These are phyloP conservation scores for Asterophora parasitica DNA, from an alignment of 768 basidiomycete species.

Conservation along the genomic window DNA sequence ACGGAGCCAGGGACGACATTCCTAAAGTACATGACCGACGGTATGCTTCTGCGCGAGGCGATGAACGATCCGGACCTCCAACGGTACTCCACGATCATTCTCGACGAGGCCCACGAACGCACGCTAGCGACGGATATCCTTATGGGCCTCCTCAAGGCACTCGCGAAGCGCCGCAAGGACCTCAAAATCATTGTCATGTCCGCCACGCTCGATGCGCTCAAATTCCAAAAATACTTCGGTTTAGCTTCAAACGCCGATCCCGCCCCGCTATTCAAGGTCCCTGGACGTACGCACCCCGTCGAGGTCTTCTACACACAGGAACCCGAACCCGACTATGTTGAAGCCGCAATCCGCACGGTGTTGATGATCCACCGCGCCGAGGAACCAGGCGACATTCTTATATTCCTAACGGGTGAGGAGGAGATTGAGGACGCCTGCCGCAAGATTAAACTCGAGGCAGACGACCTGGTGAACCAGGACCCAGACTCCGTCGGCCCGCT, in stretches of 20 bases:
- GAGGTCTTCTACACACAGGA: constrained; percentile 94
- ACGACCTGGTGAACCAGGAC: constrained; percentile 70
- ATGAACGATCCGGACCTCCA: constrained; percentile 92
- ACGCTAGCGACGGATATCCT: constrained; percentile 97
- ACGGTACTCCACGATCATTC: constrained; percentile 95
- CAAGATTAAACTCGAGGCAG: constrained; percentile 89
- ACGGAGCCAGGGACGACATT: constrained; percentile 87
- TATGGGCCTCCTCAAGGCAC: constrained; percentile 90
- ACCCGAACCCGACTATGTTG: constrained; percentile 93
- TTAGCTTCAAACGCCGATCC: constrained; percentile 32
- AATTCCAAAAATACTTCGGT: constrained; percentile 94
- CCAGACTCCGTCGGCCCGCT: constrained; percentile 79
- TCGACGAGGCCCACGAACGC: constrained; percentile 98
- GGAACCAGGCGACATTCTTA: constrained; percentile 84
- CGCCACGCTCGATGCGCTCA: constrained; percentile 93
- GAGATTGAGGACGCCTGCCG: constrained; percentile 96
- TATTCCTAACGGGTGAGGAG: constrained; percentile 98
- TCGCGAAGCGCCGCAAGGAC: constrained; percentile 77
- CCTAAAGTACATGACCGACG: constrained; percentile 99
- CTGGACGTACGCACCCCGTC: constrained; percentile 91
- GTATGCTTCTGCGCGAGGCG: constrained; percentile 96
- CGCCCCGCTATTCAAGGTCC: constrained; percentile 86
- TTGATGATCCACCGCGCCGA: constrained; percentile 97
- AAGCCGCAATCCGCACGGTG: constrained; percentile 93
- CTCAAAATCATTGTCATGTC: constrained; percentile 99